Base-by-base conservation (phyloP, 2,329 filamentous ascomycete species). In the Exophiala alcalophila region DNA sequence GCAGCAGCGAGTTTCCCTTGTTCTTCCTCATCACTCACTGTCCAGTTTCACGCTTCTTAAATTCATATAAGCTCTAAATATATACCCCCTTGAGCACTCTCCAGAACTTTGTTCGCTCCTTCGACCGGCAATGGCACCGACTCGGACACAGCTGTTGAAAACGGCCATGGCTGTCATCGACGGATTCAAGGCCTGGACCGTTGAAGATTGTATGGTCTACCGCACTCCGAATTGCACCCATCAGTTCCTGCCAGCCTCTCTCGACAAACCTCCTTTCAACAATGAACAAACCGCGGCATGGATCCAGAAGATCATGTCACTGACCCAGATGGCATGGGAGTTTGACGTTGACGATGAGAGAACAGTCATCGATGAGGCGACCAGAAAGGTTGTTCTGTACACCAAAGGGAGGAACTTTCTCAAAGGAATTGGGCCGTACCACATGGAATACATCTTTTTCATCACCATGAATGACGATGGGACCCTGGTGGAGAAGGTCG, bases 401-500 rank as follows among this genome's bases (percentile, higher is more conserved):
- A n/a, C n/a, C n/a, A n/a, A n/a, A n/a, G n/a, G n/a, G n/a, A n/a
- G n/a, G n/a, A n/a, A n/a, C n/a, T n/a, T n/a, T n/a, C n/a, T n/a
- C 4, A 33, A 3, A 12, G 30, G 14, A 9, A 20, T 33, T 10
- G 30, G 30, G 23, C 16, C 19, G 18, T 33, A 33, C 23, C 10
- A 10, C 7, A 33, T 20, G n/a, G 30, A 33, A 8, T 33, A 33
- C n/a, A 6, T 33, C 18, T 33, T 33, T 19, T 20, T 18, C n/a
- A 16, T 21, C 12, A 33, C 15, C 30, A 21, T 33, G 30, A 33
- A n/a, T 20, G 30, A 18, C 7, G 30, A 33, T 6, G 16, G 30
- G 30, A 33, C 10, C n/a, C 14, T 33, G 9, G 30, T 33, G 15
- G 16, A 18, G 9, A 33, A 20, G n/a, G 30, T 33, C 18, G 30